Conservation (phyloP, 352 stramenopile genomes). For the Phytophthora colocasiae region DNA sequence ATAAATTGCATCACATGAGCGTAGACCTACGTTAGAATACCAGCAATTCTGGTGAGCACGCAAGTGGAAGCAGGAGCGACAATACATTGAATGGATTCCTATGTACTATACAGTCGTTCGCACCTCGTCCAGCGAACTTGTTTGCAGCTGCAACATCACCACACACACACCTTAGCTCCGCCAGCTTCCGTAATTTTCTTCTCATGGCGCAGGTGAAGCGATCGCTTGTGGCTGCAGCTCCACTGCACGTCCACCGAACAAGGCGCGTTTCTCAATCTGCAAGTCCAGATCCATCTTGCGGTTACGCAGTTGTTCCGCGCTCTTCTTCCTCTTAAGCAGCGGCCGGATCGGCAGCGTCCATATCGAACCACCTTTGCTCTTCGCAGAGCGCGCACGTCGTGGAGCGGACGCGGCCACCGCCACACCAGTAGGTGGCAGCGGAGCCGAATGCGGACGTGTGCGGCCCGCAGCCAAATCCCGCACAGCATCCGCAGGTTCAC, state of each 20-base stretch:
- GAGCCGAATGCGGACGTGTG: conserved; percentile 39
- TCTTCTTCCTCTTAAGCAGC: conserved; percentile 60
- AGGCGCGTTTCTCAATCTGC: conserved; percentile 53
- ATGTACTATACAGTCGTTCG: conserved; percentile 26
- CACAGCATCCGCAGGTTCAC: conserved; percentile 32
- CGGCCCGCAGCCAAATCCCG: conserved; percentile 15
- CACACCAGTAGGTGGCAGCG: conserved; percentile 32
- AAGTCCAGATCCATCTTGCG: conserved; percentile 49
- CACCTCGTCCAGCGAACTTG: conserved; percentile 14
- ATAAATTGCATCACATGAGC: conserved; percentile 2
- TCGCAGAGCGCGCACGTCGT: conserved; percentile 29
- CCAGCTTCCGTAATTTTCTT: not conserved
- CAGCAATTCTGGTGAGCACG: conserved; percentile 16
- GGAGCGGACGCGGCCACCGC: conserved; percentile 8
- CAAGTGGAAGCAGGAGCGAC: conserved; percentile 20
- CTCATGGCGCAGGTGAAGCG: conserved; percentile 26
- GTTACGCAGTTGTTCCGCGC: conserved; percentile 55
- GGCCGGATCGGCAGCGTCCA: conserved; percentile 60
- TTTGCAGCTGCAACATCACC: conserved; percentile 14
- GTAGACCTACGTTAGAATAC: not conserved
- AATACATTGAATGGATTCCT: conserved; percentile 27
- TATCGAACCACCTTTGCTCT: conserved; percentile 42
- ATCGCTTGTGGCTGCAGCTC: conserved; percentile 50
- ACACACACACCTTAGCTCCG: conserved; percentile 2
- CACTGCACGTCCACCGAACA: conserved; percentile 31